Conservation (phyloP, 495 filamentous ascomycete genomes). For the Hypoxylon lenormandii region DNA sequence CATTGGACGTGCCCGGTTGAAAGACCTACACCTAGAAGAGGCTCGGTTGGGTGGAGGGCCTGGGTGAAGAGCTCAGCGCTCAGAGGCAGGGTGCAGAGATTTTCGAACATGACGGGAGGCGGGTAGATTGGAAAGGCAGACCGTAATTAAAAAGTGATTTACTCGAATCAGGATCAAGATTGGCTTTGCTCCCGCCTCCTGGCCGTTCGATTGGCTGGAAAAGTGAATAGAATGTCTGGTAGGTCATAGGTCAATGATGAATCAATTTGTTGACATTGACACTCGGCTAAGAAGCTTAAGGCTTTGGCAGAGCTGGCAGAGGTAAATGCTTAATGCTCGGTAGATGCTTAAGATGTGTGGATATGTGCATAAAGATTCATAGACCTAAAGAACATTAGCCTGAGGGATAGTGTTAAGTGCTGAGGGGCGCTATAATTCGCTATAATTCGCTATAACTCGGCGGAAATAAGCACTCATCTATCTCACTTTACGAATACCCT, state of each 20-base stretch:
- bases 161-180: conserved; percentile 1
- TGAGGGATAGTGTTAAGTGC: no score
- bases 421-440: no score
- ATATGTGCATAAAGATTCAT: not conserved
- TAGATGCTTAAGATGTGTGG: not conserved
- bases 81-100: conserved; percentile 87
- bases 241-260: not conserved
- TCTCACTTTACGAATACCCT: no score
- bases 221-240: not conserved
- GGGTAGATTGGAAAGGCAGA: not conserved
- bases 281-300: no score
- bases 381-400: not conserved
- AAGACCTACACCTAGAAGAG: conserved; percentile 86
- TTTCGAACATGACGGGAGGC: conserved; percentile 72
- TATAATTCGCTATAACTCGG: no score
- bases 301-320: no score
- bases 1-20: conserved; percentile 86
- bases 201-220: not conserved
- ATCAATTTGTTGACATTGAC: not conserved
- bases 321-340: not conserved
- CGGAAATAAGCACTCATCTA: no score
- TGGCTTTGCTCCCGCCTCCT: not conserved
- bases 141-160: not conserved
- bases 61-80: conserved; percentile 89
- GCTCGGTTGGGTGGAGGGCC: conserved; percentile 82